Evolutionary conservation across 2,329 filamentous ascomycete species (phyloP).

Genomic region (Graphilbum sp.): DNA sequence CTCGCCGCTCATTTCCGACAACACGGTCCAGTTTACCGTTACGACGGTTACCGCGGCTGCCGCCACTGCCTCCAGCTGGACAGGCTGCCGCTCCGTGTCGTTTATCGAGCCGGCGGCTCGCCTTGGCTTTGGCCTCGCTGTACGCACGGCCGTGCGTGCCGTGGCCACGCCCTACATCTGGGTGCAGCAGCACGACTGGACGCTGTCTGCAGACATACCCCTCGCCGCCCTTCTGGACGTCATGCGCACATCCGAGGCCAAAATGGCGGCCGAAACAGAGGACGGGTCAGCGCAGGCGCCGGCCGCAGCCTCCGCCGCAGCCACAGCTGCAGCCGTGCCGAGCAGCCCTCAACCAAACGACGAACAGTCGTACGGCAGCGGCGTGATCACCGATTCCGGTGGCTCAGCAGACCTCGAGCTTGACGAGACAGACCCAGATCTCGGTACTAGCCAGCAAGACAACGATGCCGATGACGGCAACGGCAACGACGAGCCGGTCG

Average conservation of each 20-base stretch:
- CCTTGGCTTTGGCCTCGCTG: slow-evolving; percentile 35
- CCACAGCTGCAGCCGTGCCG: too few species aligned
- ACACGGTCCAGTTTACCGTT: slow-evolving; percentile 21
- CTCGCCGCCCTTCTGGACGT: slow-evolving; percentile 24
- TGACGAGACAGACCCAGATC: too few species aligned
- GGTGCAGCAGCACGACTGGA: slow-evolving; percentile 43
- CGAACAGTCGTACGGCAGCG: neutral
- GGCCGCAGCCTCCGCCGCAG: too few species aligned
- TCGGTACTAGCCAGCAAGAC: neutral
- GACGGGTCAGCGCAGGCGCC: neutral
- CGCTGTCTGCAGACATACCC: slow-evolving; percentile 27
- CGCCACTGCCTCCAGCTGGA: neutral
- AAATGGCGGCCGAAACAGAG: neutral
- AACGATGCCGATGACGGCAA: neutral
- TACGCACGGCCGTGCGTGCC: slow-evolving; percentile 31
- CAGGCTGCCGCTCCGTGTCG: slow-evolving; percentile 15
- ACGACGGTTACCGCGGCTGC: slow-evolving; percentile 16
- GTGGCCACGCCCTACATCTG: slow-evolving; percentile 34
- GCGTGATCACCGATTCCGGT: neutral
- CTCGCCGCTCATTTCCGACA: slow-evolving; percentile 13
- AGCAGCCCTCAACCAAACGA: too few species aligned
- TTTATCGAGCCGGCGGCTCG: slow-evolving; percentile 31
- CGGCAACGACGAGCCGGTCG: neutral
- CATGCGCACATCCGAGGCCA: slow-evolving; percentile 21
- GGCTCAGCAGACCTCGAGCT: too few species aligned